Conservation (phyloP, 2,329 filamentous ascomycete species). For the Kalaharituber pfeilii region DNA sequence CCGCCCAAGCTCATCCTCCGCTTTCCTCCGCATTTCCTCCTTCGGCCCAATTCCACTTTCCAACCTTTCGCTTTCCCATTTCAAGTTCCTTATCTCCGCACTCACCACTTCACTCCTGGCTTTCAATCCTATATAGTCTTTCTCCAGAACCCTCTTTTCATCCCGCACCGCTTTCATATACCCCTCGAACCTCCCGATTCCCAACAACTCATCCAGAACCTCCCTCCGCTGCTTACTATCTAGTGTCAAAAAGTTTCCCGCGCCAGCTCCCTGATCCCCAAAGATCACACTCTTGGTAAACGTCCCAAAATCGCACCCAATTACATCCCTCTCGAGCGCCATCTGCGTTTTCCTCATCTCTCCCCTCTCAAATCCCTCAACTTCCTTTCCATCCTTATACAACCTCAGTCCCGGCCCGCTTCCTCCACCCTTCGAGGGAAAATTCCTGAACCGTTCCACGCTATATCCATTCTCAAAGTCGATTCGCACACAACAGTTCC, state of each 20-base stretch:
- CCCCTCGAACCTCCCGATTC: constrained; percentile 21
- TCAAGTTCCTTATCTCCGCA: background rate
- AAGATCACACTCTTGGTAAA: constrained; percentile 25
- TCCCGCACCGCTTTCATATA: constrained; percentile 16
- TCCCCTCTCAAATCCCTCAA: constrained; percentile 23
- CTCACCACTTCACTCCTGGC: constrained; percentile 12
- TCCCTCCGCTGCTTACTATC: constrained; percentile 22
- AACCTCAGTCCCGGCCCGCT: constrained; percentile 24
- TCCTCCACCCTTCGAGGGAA: constrained; percentile 13
- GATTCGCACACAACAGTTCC: constrained; percentile 24
- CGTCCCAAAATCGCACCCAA: constrained; percentile 25
- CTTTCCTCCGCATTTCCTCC: constrained; percentile 2
- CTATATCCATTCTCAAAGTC: constrained; percentile 25
- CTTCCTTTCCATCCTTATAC: constrained; percentile 19
- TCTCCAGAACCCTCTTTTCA: constrained; percentile 21
- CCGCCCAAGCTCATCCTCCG: background rate
- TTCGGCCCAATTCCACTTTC: background rate
- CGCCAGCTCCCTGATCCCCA: constrained; percentile 23
- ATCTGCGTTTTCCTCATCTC: constrained; percentile 21
- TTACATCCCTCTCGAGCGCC: constrained; percentile 22
- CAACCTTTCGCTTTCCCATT: background rate
- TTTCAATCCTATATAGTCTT: constrained; percentile 13
- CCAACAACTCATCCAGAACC: constrained; percentile 24
- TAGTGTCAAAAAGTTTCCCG: constrained; percentile 25
- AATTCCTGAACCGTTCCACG: constrained; percentile 24